A percentile compares a stretch with the other conserved stretches of the same genome.
Conservation (phyloP, 2,329 filamentous ascomycete genomes). For the Alternaria arbusti region DNA sequence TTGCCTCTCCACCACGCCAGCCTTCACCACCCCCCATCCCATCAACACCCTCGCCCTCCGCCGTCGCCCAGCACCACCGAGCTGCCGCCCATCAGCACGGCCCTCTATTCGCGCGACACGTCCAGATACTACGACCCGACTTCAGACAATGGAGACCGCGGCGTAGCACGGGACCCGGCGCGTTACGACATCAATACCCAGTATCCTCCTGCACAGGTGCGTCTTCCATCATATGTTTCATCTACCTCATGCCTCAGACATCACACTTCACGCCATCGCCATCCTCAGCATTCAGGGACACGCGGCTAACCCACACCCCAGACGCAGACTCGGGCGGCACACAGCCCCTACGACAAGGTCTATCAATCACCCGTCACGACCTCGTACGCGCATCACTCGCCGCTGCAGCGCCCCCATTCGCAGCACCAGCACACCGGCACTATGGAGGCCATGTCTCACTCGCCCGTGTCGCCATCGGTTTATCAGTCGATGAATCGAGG, state of each 20-base stretch:
- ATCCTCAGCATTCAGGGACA: conserved; percentile 8
- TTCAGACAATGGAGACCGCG: conserved; percentile 51
- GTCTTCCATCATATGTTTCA: conserved; percentile 12
- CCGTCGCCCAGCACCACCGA: conserved; percentile 46
- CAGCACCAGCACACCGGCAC: conserved; percentile 39
- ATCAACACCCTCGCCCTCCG: conserved; percentile 25
- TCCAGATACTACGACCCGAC: conserved; percentile 59
- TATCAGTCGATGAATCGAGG: conserved; percentile 43
- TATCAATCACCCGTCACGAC: conserved; percentile 47
- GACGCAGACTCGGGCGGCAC: conserved; percentile 39
- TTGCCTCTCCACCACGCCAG: conserved; percentile 31
- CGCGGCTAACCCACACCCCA: conserved; percentile 28
- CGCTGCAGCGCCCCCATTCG: conserved; percentile 47
- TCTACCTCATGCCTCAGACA: background rate
- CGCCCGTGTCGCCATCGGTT: conserved; percentile 46
- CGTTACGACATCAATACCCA: conserved; percentile 38
- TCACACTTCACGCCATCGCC: background rate
- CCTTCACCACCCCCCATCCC: conserved; percentile 35
- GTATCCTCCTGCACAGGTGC: conserved; percentile 40
- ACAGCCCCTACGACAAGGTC: conserved; percentile 46
- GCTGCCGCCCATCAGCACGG: conserved; percentile 50
- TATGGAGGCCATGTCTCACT: conserved; percentile 48
- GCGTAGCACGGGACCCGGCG: conserved; percentile 38
- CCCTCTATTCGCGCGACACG: conserved; percentile 49
- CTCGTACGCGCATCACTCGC: conserved; percentile 44